Evolutionary conservation across 768 basidiomycete species (phyloP).

Genomic region (Suillus clintonianus): DNA sequence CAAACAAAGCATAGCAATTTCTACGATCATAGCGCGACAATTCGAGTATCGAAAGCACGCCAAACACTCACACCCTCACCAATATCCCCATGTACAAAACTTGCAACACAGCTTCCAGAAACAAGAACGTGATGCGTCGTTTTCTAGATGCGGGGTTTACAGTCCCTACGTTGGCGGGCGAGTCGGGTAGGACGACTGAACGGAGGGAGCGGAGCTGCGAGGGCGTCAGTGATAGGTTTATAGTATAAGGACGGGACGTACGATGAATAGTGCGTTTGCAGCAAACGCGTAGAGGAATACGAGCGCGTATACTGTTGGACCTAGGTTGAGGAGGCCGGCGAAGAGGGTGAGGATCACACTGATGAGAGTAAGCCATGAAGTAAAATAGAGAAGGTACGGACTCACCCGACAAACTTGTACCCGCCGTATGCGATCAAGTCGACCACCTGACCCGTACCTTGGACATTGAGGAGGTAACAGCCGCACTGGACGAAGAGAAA

Average conservation of each 20-base stretch:
- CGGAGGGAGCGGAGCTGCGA: conserved; percentile 87
- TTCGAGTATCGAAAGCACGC: background rate
- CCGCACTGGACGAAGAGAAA: conserved; percentile 88
- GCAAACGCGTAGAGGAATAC: conserved; percentile 85
- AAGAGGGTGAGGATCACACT: conserved; percentile 87
- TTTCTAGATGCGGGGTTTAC: conserved; percentile 79
- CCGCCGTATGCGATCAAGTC: conserved; percentile 92
- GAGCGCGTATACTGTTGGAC: conserved; percentile 61
- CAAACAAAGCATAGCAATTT: background rate
- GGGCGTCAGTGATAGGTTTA: background rate
- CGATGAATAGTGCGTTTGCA: conserved; percentile 93
- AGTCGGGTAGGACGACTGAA: conserved; percentile 86
- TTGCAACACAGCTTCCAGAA: conserved; percentile 82
- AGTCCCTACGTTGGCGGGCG: conserved; percentile 54
- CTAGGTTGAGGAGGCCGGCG: conserved; percentile 63
- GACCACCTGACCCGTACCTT: conserved; percentile 66
- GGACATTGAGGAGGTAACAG: conserved; percentile 90
- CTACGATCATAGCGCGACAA: background rate
- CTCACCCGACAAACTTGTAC: conserved; percentile 96
- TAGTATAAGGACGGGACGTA: conserved; percentile 37
- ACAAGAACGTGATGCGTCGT: conserved; percentile 86
- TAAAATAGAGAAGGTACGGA: conserved; percentile 4
- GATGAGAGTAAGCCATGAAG: background rate
- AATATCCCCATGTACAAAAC: conserved; percentile 85
- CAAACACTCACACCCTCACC: conserved; percentile 53